Evolutionary conservation across 1,139 yeast genomes (phyloP).

Genomic region (Geotrichum reessii): DNA sequence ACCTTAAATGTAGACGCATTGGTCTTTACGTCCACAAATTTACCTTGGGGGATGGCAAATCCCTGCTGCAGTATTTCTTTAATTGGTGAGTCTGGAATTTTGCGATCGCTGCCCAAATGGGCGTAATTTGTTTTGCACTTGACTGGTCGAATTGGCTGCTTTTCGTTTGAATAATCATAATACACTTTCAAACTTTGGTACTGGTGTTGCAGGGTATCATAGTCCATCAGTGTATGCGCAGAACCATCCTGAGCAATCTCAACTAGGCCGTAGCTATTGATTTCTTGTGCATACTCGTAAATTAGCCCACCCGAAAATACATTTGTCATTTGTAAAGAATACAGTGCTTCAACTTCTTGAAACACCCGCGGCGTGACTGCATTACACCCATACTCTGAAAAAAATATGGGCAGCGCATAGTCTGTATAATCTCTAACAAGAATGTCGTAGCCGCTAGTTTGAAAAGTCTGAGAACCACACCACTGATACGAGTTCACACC

Average conservation of each 20-base stretch:
- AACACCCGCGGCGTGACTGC: constrained; percentile 53
- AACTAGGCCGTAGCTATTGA: constrained; percentile 66
- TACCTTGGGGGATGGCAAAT: constrained; percentile 11
- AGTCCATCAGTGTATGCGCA: constrained; percentile 50
- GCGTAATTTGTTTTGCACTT: constrained; percentile 16
- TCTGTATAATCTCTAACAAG: constrained; percentile 56
- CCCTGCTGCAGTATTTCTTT: constrained; percentile 11
- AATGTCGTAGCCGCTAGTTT: constrained; percentile 60
- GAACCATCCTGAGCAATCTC: constrained; percentile 41
- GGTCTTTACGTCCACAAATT: constrained; percentile 11
- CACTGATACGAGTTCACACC: constrained; percentile 88
- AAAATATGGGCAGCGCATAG: constrained; percentile 71
- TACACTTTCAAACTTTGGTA: constrained; percentile 35
- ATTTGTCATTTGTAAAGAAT: constrained; percentile 42
- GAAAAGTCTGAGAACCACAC: constrained; percentile 67
- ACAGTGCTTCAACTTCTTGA: constrained; percentile 57
- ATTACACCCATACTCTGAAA: constrained; percentile 80
- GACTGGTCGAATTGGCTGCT: constrained; percentile 10
- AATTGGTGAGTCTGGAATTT: constrained; percentile 18
- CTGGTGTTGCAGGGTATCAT: constrained; percentile 48
- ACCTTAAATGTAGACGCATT: constrained; percentile 11
- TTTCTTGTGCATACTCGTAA: constrained; percentile 68
- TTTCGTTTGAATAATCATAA: constrained; percentile 16
- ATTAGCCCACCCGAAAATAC: constrained; percentile 73
- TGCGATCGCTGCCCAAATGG: constrained; percentile 4